Conservation (phyloP, 2,329 filamentous ascomycete genomes). For the Penicillium griseofulvum region DNA sequence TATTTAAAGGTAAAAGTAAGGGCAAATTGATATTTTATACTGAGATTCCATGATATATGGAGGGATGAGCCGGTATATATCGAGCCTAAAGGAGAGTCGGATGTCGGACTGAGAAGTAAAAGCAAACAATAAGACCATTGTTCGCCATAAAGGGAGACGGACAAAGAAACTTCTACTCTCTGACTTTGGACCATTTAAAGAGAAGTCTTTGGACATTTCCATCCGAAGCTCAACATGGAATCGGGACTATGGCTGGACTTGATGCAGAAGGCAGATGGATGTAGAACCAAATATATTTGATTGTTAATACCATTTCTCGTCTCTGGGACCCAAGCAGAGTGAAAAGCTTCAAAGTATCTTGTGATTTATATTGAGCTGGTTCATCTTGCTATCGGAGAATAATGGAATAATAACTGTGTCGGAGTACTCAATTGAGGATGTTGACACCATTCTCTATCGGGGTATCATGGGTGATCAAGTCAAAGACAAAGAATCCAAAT, state of each 20-base stretch:
- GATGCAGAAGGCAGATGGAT: background rate
- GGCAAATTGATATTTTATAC: background rate
- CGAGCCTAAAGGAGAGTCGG: background rate
- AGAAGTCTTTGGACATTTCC: background rate
- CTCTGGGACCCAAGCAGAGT: background rate
- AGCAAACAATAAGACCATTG: conserved; percentile 1
- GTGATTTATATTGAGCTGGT: background rate
- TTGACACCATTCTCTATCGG: background rate
- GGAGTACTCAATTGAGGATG: background rate
- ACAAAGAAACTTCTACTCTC: background rate
- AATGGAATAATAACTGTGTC: background rate
- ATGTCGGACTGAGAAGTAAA: background rate
- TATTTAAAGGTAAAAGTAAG: background rate
- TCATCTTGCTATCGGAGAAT: background rate
- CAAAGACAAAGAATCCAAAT: background rate
- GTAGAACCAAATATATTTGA: background rate
- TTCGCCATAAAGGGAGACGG: background rate
- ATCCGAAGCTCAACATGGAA: background rate
- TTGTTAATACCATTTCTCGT: background rate
- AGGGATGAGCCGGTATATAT: background rate
- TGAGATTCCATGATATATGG: background rate
- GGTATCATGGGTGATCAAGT: background rate
- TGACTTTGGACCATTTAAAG: background rate
- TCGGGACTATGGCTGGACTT: background rate
- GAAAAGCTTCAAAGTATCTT: background rate